These are phyloP conservation scores for Jackrogersella minutella DNA, from an alignment of 495 filamentous ascomycete species.

Conservation along the genomic window DNA sequence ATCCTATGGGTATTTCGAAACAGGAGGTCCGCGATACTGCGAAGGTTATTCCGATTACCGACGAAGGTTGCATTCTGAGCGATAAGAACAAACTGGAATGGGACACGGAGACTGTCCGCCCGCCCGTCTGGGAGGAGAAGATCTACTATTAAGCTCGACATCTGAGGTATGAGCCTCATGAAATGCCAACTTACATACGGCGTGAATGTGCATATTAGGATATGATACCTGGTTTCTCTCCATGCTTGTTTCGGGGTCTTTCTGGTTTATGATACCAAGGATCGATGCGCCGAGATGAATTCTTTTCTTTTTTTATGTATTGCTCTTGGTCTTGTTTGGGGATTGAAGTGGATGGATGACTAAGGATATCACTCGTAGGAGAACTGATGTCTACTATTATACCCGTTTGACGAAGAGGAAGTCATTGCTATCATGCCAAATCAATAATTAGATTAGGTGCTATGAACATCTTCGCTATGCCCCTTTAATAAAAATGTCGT, in stretches of 20 bases:
- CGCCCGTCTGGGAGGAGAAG: constrained; percentile 84
- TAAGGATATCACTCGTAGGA: constrained; percentile 14
- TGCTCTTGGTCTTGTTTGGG: not conserved
- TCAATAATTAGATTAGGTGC: constrained; percentile 23
- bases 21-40: constrained; percentile 78
- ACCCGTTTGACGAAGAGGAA: constrained; percentile 29
- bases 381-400: constrained; percentile 31
- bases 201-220: not conserved
- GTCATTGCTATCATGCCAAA: constrained; percentile 3
- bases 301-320: no score
- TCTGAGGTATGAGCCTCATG: constrained; percentile 9
- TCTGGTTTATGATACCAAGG: constrained; percentile 14
- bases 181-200: not conserved
- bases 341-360: constrained; percentile 16
- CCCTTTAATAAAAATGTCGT: no score
- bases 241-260: not conserved
- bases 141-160: constrained; percentile 54
- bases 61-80: constrained; percentile 82
- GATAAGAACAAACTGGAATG: constrained; percentile 82
- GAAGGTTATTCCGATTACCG: constrained; percentile 78
- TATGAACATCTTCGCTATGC: no score
- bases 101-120: constrained; percentile 73
- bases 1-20: constrained; percentile 75
- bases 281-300: not conserved
- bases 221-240: not conserved